Conservation (phyloP, 352 stramenopile genomes). For the Phytopythium kandeliae region DNA sequence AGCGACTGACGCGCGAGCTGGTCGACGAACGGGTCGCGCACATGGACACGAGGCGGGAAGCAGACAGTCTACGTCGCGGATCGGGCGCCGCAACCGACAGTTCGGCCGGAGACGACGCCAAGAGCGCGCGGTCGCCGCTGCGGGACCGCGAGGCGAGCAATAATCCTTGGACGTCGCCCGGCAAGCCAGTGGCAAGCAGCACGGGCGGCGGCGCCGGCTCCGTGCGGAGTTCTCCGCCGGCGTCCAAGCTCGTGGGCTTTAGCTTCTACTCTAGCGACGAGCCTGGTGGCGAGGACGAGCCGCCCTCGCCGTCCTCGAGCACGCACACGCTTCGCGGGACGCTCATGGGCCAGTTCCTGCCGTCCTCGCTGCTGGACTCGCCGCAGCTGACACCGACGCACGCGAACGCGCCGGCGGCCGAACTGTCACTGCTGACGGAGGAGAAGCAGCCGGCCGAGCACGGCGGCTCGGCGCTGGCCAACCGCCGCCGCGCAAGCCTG, state of each 20-base stretch:
- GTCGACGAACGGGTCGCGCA: conserved; percentile 72
- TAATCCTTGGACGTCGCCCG: conserved; percentile 45
- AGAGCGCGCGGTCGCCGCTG: conserved; percentile 19
- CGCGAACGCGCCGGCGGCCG: conserved; percentile 20
- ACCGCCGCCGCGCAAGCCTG: conserved; percentile 2
- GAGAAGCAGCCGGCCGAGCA: conserved; percentile 9
- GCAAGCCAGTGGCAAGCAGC: conserved; percentile 18
- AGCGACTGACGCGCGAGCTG: conserved; percentile 70
- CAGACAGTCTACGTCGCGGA: conserved; percentile 38
- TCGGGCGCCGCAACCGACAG: conserved; percentile 7
- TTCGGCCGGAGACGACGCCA: conserved; percentile 16
- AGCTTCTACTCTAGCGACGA: conserved; percentile 51
- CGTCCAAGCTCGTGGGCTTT: conserved; percentile 29
- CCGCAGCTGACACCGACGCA: conserved; percentile 70
- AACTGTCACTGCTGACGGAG: conserved; percentile 4
- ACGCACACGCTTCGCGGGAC: conserved; percentile 60
- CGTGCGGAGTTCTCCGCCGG: neutral
- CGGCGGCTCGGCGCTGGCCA: too few species aligned
- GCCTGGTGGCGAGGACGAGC: conserved; percentile 49
- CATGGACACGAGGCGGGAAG: conserved; percentile 64
- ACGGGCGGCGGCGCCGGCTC: conserved; percentile 20
- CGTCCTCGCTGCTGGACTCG: conserved; percentile 72
- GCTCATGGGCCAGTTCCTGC: conserved; percentile 77
- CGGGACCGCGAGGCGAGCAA: conserved; percentile 25
- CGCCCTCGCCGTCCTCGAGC: conserved; percentile 37